Conservation (phyloP, 768 basidiomycete genomes). For the Pholiota microspora region DNA sequence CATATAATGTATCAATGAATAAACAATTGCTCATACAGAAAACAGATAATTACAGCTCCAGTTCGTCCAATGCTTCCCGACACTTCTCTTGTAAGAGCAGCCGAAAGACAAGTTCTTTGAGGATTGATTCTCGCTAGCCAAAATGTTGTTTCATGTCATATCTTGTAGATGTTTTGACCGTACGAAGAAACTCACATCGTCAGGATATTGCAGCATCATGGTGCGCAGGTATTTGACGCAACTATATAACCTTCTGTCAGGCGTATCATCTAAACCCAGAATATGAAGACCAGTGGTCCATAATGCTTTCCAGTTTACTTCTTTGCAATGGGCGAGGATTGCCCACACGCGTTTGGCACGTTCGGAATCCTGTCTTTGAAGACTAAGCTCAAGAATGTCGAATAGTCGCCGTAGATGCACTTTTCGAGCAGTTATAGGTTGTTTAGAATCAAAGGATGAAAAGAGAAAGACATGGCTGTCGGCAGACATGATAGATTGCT, state of each 20-base stretch:
- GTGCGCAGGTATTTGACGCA: conserved; percentile 60
- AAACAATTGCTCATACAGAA: neutral
- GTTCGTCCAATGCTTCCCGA: conserved; percentile 75
- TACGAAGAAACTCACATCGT: conserved; percentile 64
- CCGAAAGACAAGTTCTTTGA: conserved; percentile 72
- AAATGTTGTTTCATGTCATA: too few species aligned
- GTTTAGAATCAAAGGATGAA: conserved; percentile 48
- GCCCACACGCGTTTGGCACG: conserved; percentile 72
- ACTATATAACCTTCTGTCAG: conserved; percentile 26
- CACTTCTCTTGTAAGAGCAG: conserved; percentile 58
- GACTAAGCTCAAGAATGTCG: conserved; percentile 69
- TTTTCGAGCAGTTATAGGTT: conserved; percentile 55
- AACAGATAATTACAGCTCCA: conserved; percentile 67
- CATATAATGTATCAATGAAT: conserved; percentile 7
- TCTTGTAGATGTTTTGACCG: too few species aligned
- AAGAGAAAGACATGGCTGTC: conserved; percentile 57
- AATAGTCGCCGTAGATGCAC: conserved; percentile 72
- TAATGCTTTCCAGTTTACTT: conserved; percentile 69
- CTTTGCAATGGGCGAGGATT: conserved; percentile 74
- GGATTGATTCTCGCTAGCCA: conserved; percentile 74
- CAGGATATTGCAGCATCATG: conserved; percentile 69
- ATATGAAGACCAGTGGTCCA: conserved; percentile 70
- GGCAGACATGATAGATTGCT: conserved; percentile 24
- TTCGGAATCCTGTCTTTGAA: conserved; percentile 62
- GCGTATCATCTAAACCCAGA: conserved; percentile 34